Base-by-base conservation (phyloP, 2,329 filamentous ascomycete genomes). In the Trichoderma afroharzianum region DNA sequence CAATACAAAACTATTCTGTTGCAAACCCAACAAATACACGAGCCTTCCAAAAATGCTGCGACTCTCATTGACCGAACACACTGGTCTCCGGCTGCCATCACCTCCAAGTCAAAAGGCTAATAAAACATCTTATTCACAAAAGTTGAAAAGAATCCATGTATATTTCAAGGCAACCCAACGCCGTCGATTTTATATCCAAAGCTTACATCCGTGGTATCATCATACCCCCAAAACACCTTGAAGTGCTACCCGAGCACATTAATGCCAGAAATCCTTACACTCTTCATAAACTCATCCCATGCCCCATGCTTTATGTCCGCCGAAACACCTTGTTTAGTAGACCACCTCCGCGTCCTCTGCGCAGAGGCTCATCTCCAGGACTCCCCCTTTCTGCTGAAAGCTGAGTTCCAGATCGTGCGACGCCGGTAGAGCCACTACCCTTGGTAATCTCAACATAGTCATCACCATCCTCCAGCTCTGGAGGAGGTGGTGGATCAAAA, bases 241-340 rank as follows among this genome's bases (percentile, higher is more conserved):
- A 24, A 30, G 39, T 55, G 59, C 50, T 63, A 30, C 59, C 59
- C 15, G 32, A 70, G 47, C 50, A 43, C 68, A 8, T 70, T 9
- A 57, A 70, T 70, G 58, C 59, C 32, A 58, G 8, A 47, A 58
- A 30, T 67, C 28, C 30, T 21, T 39, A 11, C 15, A 4, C 36
- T 53, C 55, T 36, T 63, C 33, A 26, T 26, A 50, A 28, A 64
- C 28, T 55, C 39, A 21, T n/a, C 15, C 33, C 30, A 7, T 55
- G 2, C 24, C 18, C 59, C 57, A 78, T 71, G 73, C n/a, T 50
- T 50, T 58, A 58, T 58, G 55, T 72, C 68, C 79, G 77, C 64
- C 80, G 76, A 58, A 82, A 81, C 73, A 82, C 79, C 76, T 82
- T 82, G 53, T 78, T 80, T 24, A 82, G 75, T 63, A 82, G 72